phyloP scores from a whole-genome alignment of 768 basidiomycete species.

The Leccinellum luteum region DNA sequence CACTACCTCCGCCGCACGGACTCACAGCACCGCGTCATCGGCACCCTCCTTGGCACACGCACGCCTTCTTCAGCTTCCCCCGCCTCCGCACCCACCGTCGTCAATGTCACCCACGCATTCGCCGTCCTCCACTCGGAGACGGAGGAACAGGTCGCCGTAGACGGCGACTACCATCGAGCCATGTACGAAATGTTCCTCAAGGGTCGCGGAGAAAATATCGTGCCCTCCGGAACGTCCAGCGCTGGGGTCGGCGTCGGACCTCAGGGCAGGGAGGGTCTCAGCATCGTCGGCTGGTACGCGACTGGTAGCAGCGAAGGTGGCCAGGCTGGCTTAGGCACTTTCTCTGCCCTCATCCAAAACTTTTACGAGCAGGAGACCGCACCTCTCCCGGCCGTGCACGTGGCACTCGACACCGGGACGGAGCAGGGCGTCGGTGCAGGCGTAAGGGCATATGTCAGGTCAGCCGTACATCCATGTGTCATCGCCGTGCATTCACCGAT shows the following conservation, averaged over 20 bases:
- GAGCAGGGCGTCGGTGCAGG: conserved; percentile 63
- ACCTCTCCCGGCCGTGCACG: conserved; percentile 85
- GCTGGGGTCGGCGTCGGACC: conserved; percentile 19
- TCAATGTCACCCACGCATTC: conserved; percentile 84
- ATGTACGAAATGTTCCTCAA: conserved; percentile 84
- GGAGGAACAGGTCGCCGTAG: conserved; percentile 90
- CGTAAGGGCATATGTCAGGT: conserved; percentile 88
- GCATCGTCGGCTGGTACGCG: conserved; percentile 89
- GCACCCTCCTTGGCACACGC: conserved; percentile 87
- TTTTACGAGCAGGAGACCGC: conserved; percentile 93
- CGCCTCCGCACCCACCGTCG: conserved; percentile 12
- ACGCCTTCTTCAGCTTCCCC: conserved; percentile 37
- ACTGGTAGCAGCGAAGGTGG: conserved; percentile 66
- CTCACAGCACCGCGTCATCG: conserved; percentile 85
- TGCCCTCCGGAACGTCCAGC: conserved; percentile 9
- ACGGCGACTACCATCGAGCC: conserved; percentile 92
- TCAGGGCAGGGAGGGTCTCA: conserved; percentile 59
- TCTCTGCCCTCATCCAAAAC: conserved; percentile 96
- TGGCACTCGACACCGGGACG: conserved; percentile 85
- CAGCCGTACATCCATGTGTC: conserved; percentile 16
- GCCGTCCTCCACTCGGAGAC: conserved; percentile 93
- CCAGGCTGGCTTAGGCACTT: conserved; percentile 67
- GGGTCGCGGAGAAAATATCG: conserved; percentile 53
- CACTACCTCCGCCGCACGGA: conserved; percentile 90
- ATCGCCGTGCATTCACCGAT: conserved; percentile 9